Conservation (phyloP, 129 eudicot genomes). For the Pseudognaphalium luteoalbum region DNA sequence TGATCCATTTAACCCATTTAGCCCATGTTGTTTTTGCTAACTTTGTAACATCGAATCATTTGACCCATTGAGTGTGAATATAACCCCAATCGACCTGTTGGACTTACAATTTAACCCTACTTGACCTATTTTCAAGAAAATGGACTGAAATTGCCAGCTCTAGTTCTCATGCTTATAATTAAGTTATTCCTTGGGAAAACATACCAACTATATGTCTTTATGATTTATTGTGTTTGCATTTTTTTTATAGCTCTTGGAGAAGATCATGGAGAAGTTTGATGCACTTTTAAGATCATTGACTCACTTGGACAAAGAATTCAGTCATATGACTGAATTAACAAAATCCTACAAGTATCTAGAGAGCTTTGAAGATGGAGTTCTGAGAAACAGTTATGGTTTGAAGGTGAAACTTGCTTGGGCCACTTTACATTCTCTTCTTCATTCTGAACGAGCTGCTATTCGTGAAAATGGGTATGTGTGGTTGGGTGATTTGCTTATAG, state of each 20-base stretch:
- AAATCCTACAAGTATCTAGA: conserved; percentile 65
- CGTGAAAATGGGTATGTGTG: conserved; percentile 93
- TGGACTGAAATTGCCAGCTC: background rate
- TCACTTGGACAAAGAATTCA: conserved; percentile 74
- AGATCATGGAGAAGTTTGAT: conserved; percentile 74
- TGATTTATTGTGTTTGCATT: conserved; percentile 12
- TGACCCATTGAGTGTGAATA: background rate
- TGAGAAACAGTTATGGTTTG: conserved; percentile 47
- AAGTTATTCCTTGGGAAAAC: conserved; percentile 1
- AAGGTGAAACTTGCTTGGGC: conserved; percentile 87
- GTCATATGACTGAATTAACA: conserved; percentile 63
- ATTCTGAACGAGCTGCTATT: conserved; percentile 67
- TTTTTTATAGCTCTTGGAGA: conserved; percentile 75
- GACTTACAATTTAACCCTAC: background rate
- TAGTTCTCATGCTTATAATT: conserved; percentile 37
- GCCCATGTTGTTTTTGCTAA: background rate
- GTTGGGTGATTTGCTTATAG: conserved; percentile 89
- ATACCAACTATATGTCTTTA: background rate
- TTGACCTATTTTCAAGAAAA: background rate
- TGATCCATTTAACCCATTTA: conserved; percentile 2
- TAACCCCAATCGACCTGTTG: background rate
- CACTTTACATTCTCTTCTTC: conserved; percentile 94
- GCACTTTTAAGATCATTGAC: conserved; percentile 69
- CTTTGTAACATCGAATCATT: background rate
- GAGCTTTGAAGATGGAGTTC: conserved; percentile 59